phyloP scores from a whole-genome alignment of 2,329 filamentous ascomycete genomes.

The Cytospora chrysosperma region DNA sequence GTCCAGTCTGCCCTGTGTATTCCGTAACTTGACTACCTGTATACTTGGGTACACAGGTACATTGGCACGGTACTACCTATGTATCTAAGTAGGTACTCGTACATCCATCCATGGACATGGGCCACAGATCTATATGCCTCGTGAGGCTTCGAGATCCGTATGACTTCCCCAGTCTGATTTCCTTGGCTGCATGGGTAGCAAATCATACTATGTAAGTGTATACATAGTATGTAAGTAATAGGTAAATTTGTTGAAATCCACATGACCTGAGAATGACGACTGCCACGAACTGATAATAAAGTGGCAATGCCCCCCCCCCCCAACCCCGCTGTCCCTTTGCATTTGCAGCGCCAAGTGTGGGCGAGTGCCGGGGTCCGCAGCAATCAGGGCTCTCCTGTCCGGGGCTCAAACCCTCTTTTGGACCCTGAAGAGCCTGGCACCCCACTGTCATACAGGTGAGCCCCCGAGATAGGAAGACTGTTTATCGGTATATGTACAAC shows the following conservation, averaged over 20 bases:
- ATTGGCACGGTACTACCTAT: too few species aligned
- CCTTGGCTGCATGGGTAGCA: too few species aligned
- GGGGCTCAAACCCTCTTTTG: not conserved
- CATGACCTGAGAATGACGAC: constrained; percentile 14
- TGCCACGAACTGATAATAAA: constrained; percentile 2
- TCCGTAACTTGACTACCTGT: too few species aligned
- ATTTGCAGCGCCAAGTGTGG: not conserved
- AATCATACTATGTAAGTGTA: too few species aligned
- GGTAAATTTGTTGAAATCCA: not conserved
- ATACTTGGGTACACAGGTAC: too few species aligned
- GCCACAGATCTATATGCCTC: not conserved
- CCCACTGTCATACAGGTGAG: too few species aligned
- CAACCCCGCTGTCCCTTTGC: too few species aligned
- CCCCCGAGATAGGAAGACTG: too few species aligned
- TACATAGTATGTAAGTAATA: too few species aligned
- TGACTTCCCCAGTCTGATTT: not conserved
- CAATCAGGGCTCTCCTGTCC: not conserved
- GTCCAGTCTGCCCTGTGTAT: too few species aligned
- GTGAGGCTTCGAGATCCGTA: not conserved
- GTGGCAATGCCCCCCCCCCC: not conserved
- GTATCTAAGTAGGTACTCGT: too few species aligned
- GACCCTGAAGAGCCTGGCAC: not conserved
- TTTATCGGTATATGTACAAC: too few species aligned
- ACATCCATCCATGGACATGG: not conserved
- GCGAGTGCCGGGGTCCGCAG: not conserved